These are phyloP conservation scores for Fusarium praegraminearum DNA, from an alignment of 2,329 filamentous ascomycete genomes.

Conservation along the genomic window DNA sequence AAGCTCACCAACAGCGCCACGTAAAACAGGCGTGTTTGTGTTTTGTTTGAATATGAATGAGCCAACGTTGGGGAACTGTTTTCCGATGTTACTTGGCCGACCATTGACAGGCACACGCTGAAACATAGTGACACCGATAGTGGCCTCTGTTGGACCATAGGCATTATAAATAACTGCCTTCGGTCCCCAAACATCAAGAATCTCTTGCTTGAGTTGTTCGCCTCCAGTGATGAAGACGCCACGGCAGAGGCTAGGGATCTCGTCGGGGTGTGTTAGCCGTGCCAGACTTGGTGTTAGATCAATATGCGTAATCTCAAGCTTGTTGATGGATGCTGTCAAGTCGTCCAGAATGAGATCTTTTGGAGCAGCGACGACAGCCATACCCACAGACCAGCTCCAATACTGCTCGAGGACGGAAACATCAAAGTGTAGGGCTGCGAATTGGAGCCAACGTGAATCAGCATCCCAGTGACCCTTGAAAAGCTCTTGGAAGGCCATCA, in stretches of 20 bases:
- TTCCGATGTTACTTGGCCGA: constrained; percentile 88
- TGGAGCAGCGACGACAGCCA: constrained; percentile 84
- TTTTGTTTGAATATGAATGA: constrained; percentile 80
- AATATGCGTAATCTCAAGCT: constrained; percentile 85
- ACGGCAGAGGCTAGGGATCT: constrained; percentile 81
- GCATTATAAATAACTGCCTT: constrained; percentile 89
- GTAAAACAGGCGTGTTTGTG: constrained; percentile 77
- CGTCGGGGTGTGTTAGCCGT: constrained; percentile 79
- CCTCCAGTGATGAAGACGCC: constrained; percentile 96
- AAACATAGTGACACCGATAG: constrained; percentile 92
- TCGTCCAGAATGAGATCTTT: constrained; percentile 89
- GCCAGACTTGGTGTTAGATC: constrained; percentile 92
- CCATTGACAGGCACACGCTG: constrained; percentile 82
- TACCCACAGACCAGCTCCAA: constrained; percentile 94
- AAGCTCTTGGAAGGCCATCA: constrained; percentile 85
- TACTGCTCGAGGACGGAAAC: constrained; percentile 94
- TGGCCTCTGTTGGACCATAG: constrained; percentile 92
- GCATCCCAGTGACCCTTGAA: constrained; percentile 80
- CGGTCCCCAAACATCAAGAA: constrained; percentile 86
- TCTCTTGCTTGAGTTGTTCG: constrained; percentile 88
- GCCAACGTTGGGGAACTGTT: constrained; percentile 88
- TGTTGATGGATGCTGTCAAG: constrained; percentile 76
- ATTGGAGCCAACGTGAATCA: constrained; percentile 86
- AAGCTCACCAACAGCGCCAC: constrained; percentile 86
- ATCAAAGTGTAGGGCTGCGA: constrained; percentile 94